These are phyloP conservation scores for Akebia trifoliata DNA, from an alignment of 164 flowering plant genomes.

Conservation along the genomic window DNA sequence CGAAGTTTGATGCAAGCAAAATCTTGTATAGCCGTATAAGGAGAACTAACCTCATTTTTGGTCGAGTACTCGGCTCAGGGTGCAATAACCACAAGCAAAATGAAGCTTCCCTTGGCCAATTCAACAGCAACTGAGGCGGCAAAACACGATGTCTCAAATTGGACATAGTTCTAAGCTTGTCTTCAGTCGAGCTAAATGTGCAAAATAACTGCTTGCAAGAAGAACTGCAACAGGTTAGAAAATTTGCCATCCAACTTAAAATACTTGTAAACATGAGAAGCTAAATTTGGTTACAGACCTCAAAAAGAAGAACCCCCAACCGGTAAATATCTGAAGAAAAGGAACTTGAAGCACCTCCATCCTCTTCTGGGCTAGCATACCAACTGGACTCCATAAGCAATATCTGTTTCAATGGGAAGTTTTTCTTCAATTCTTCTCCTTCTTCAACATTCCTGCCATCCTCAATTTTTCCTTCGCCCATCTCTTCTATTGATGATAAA, in stretches of 20 bases:
- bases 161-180: constrained; percentile 80
- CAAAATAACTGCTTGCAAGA: constrained; percentile 64
- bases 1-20: no score
- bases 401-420: constrained; percentile 72
- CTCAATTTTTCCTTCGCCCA: constrained; percentile 23
- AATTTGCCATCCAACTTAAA: no score
- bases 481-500: constrained; percentile 28
- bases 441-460: constrained; percentile 25
- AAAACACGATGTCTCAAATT: constrained; percentile 86
- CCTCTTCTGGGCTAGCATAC: constrained; percentile 95
- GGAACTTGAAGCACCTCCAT: constrained; percentile 52
- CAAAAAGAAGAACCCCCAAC: constrained; percentile 91
- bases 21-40: no score
- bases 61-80: constrained; percentile 80
- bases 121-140: constrained; percentile 82
- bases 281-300: no score
- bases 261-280: not conserved
- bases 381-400: constrained; percentile 73
- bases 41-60: constrained; percentile 58
- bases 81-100: constrained; percentile 96
- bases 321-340: constrained; percentile 85
- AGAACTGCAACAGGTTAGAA: no score
- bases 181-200: constrained; percentile 68
- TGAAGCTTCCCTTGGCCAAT: constrained; percentile 94
- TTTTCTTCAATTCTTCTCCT: constrained; percentile 42